Conservation (phyloP, 2,329 filamentous ascomycete species). For the Xylaria sp. region DNA sequence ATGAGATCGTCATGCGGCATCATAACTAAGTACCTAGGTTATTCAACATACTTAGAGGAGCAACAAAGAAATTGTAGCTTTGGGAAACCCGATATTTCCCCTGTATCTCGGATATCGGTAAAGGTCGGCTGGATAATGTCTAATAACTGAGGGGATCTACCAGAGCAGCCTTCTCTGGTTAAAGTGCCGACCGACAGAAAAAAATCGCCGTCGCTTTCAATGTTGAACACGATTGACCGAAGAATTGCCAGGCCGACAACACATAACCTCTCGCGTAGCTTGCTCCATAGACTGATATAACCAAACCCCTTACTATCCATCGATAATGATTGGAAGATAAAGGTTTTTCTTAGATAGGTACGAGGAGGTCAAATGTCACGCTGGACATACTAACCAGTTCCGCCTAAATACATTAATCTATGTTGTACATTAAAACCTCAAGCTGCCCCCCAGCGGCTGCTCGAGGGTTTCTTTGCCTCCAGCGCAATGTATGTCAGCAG, state of each 20-base stretch:
- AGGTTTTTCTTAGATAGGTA: conserved; percentile 30
- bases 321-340: conserved; percentile 39
- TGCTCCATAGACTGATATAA: conserved; percentile 18
- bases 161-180: conserved; percentile 1
- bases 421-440: conserved; percentile 29
- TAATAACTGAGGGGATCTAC: background rate
- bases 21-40: no score
- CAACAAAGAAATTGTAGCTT: no score
- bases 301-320: conserved; percentile 18
- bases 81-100: no score
- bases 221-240: background rate
- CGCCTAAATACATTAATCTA: conserved; percentile 41
- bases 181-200: conserved; percentile 18
- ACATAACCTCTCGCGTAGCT: background rate
- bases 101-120: background rate
- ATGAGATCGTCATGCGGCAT: no score
- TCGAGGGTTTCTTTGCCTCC: conserved; percentile 1
- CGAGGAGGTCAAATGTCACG: conserved; percentile 25
- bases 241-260: background rate
- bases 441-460: conserved; percentile 36
- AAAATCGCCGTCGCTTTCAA: background rate
- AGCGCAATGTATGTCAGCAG: background rate
- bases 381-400: conserved; percentile 27
- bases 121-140: conserved; percentile 6
- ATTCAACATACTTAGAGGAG: no score